phyloP scores from a whole-genome alignment of 345 rosid genomes.

The Ceriops decandra region DNA sequence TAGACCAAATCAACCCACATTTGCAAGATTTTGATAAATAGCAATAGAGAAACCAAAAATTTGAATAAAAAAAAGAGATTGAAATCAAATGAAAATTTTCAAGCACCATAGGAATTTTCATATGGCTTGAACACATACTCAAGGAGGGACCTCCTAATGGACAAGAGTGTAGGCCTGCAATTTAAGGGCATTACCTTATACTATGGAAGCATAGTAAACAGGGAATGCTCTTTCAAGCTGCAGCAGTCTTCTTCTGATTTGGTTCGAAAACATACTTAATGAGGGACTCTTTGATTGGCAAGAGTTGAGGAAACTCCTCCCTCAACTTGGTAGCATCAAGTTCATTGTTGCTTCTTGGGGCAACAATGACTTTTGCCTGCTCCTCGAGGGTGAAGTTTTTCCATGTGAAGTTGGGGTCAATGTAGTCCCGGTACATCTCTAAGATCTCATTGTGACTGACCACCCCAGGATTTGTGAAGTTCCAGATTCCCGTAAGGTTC shows the following conservation, averaged over 20 bases:
- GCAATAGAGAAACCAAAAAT: constrained; percentile 13
- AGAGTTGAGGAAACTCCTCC: constrained; percentile 72
- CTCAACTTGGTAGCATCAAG: constrained; percentile 72
- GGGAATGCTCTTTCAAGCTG: constrained; percentile 17
- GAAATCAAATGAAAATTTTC: constrained; percentile 16
- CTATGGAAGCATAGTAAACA: background rate
- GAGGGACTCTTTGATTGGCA: constrained; percentile 79
- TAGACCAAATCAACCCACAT: constrained; percentile 17
- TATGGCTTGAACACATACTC: background rate
- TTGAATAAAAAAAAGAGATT: background rate
- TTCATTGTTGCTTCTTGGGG: constrained; percentile 93
- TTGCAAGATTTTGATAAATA: constrained; percentile 20
- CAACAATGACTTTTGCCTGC: constrained; percentile 82
- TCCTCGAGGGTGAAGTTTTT: constrained; percentile 85
- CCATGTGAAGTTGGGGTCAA: constrained; percentile 73
- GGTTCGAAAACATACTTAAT: constrained; percentile 75
- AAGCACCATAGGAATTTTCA: background rate
- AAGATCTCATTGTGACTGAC: constrained; percentile 93
- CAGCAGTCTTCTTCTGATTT: constrained; percentile 48
- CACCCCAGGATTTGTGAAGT: constrained; percentile 84
- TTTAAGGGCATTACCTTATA: too few relatives aligned
- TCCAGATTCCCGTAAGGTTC: constrained; percentile 88
- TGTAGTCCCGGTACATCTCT: constrained; percentile 68
- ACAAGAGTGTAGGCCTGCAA: background rate
- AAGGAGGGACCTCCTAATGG: background rate